These are phyloP conservation scores for Citrus hindsii DNA, from an alignment of 345 rosid genomes.

Conservation along the genomic window DNA sequence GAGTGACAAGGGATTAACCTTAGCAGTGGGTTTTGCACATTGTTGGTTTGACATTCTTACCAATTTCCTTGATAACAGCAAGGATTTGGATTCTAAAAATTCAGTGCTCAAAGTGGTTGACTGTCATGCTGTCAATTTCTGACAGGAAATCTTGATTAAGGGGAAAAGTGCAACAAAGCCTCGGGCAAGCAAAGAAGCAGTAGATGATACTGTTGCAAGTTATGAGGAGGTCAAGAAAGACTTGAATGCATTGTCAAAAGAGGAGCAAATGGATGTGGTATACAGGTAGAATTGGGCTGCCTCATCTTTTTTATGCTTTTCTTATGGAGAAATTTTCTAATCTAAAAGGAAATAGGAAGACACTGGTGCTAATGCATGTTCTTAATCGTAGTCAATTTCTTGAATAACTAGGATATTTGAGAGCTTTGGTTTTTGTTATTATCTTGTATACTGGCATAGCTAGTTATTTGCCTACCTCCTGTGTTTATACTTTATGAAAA, in stretches of 20 bases:
- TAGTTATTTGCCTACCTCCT: background rate
- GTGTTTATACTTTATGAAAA: background rate
- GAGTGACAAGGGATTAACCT: constrained; percentile 53
- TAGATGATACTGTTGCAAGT: constrained; percentile 27
- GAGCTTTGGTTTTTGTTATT: background rate
- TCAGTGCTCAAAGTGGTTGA: background rate
- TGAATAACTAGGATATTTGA: background rate
- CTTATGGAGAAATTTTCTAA: background rate
- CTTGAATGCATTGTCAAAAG: constrained; percentile 65
- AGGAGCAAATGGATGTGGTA: constrained; percentile 88
- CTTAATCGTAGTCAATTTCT: background rate
- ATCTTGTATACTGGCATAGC: background rate
- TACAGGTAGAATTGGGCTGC: constrained; percentile 43
- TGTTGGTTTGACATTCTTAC: constrained; percentile 7
- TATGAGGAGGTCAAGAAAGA: constrained; percentile 67
- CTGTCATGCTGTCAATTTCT: background rate
- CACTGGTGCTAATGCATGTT: background rate
- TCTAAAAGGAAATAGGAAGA: too few species aligned
- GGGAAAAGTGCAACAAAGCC: constrained; percentile 29
- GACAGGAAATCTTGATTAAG: constrained; percentile 55
- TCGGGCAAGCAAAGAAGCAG: constrained; percentile 20
- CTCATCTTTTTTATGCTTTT: background rate
- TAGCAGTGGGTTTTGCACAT: constrained; percentile 43
- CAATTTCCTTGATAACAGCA: background rate
- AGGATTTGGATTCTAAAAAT: background rate